These are phyloP conservation scores for Trypanosoma mega DNA, from an alignment of 208 protist species.

Conservation along the genomic window DNA sequence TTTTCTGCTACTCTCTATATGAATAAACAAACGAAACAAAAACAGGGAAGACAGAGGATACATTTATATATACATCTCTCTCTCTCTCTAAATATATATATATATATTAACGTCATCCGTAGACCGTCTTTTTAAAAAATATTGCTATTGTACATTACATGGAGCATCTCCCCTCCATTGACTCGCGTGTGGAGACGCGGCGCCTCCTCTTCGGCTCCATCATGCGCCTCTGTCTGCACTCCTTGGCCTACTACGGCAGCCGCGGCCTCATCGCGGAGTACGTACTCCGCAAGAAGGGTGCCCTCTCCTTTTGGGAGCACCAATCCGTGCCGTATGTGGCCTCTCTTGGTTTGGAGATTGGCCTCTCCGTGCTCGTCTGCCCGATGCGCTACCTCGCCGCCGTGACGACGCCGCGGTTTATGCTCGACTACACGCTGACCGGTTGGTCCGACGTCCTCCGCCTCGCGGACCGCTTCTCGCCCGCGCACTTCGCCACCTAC, in stretches of 20 bases:
- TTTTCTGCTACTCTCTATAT: neutral
- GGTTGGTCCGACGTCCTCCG: constrained; percentile 62
- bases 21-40: too few species aligned
- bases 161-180: constrained; percentile 48
- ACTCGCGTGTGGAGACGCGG: constrained; percentile 46
- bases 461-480: constrained; percentile 58
- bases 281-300: constrained; percentile 39
- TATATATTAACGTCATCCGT: too few species aligned
- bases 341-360: constrained; percentile 55
- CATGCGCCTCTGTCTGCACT: constrained; percentile 62
- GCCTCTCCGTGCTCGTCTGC: constrained; percentile 54
- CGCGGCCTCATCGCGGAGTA: constrained; percentile 42
- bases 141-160: constrained; percentile 15
- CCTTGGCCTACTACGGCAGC: constrained; percentile 57
- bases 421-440: constrained; percentile 79
- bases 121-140: too few species aligned
- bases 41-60: too few species aligned
- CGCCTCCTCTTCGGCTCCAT: constrained; percentile 64
- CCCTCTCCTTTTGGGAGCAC: constrained; percentile 20
- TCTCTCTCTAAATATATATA: too few species aligned
- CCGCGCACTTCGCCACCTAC: constrained; percentile 60
- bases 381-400: constrained; percentile 74
- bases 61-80: too few species aligned
- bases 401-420: constrained; percentile 70
- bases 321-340: constrained; percentile 52